Base-by-base conservation (phyloP, 2,329 filamentous ascomycete genomes). In the Graphium sp. region DNA sequence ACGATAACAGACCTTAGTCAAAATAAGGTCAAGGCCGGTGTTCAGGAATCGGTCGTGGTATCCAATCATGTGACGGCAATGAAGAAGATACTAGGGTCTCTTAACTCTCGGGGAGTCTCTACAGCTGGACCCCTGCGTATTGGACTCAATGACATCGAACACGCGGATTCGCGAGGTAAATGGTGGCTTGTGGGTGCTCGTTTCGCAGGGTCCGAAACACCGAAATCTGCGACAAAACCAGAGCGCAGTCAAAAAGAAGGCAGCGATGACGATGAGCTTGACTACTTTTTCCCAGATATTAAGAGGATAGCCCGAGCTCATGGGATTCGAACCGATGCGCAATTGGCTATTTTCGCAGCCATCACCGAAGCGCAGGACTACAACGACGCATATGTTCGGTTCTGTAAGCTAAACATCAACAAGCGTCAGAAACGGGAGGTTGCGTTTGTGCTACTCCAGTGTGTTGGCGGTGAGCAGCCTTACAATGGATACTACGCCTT, bases 131-230 rank as follows among this genome's bases (percentile, higher is more conserved):
- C 89, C 4, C 62, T 98, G 34, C 73, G 82, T 7, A 74, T 94
- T 32, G 74, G 79, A 8, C 62, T 94, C 4, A 62, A 66, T 21
- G 89, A 98, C 43, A 81, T 98, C 29, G 73, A 73, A 36, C 71
- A 85, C 35, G 76, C 77, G 1, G 79, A 87, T 22, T 87, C 79
- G 46, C 80, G 76, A 45, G 89, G 89, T 1, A 94, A 93, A 56
- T 98, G 89, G 89, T 98, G 89, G 89, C 69, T 95, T 13, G 81
- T 95, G 5, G 89, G 89, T 29, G 87, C 89, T n/a, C 93, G 84
- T 49, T 94, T 87, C 70, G 57, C 64, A 4, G 67, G 26, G 15
- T 11, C 26, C 5, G 17, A 10, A 18, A 18, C 10, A 6, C 15
- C 26, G 11, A 6, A 14, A 16, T 18, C 14, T n/a, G n/a, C n/a